Conservation (phyloP, 163 green algal species). For the Chlamydomonas reinhardtii region DNA sequence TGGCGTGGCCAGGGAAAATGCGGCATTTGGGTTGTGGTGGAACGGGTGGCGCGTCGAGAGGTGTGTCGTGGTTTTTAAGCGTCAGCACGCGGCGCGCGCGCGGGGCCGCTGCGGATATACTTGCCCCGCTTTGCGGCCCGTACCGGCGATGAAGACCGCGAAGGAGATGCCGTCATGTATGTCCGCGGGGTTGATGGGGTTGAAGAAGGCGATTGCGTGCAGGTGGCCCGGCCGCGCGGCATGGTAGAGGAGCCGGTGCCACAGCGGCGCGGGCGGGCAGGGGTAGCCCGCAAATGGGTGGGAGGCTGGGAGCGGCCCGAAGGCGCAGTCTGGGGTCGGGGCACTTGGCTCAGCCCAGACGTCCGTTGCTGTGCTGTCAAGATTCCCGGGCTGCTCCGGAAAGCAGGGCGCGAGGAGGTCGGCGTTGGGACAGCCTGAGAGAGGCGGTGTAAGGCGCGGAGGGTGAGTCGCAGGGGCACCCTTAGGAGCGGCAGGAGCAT, state of each 20-base stretch:
- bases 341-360: no score
- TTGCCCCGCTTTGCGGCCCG: no score
- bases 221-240: neutral
- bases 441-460: no score
- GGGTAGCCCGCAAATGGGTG: neutral
- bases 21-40: neutral
- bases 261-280: neutral
- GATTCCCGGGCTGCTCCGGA: neutral
- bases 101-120: no score
- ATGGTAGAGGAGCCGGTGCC: neutral
- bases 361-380: neutral
- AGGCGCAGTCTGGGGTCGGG: no score
- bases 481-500: no score
- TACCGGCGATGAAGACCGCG: neutral
- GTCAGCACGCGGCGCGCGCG: no score
- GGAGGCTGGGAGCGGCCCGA: neutral
- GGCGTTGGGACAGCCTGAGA: neutral
- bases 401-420: neutral
- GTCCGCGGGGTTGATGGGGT: neutral
- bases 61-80: no score
- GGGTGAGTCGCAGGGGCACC: neutral
- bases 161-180: neutral
- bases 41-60: no score
- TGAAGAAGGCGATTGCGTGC: neutral
- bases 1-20: no score